Percentiles rank a stretch among this genome's conserved stretches.
Conservation (phyloP, 352 stramenopile genomes). For the Blastocystis sp. region DNA sequence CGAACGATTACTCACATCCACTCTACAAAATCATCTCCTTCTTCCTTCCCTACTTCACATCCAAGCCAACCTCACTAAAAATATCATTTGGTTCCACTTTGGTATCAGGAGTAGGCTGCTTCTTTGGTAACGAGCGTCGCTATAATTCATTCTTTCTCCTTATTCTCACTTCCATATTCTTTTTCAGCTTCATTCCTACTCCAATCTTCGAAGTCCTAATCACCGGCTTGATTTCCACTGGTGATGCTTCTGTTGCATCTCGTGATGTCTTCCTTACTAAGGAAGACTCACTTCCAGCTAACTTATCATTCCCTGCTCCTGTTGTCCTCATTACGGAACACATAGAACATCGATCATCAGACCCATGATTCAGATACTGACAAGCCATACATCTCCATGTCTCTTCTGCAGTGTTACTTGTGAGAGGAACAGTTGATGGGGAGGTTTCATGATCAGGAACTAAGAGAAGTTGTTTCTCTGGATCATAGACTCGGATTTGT, state of each 20-base stretch:
- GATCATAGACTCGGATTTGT: background rate
- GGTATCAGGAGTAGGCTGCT: background rate
- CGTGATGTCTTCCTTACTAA: too few species aligned
- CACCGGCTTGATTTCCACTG: background rate
- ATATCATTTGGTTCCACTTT: background rate
- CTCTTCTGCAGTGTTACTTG: background rate
- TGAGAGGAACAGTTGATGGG: background rate
- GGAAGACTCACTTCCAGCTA: too few species aligned
- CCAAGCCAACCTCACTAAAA: constrained; percentile 43
- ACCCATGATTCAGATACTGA: constrained; percentile 44
- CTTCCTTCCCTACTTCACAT: background rate
- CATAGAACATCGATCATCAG: background rate
- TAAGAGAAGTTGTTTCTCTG: constrained; percentile 25
- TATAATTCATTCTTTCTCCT: background rate
- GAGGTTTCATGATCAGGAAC: background rate
- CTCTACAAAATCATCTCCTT: background rate
- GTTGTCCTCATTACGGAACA: background rate
- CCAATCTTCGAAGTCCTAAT: constrained; percentile 27
- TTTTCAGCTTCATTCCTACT: constrained; percentile 47
- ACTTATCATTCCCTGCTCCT: too few species aligned
- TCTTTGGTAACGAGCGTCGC: background rate
- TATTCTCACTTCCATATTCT: background rate
- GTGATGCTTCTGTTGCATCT: background rate
- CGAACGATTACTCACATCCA: background rate
- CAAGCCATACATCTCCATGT: constrained; percentile 14